Evolutionary conservation across 768 basidiomycete species (phyloP).

Genomic region (Tricholomella constricta): DNA sequence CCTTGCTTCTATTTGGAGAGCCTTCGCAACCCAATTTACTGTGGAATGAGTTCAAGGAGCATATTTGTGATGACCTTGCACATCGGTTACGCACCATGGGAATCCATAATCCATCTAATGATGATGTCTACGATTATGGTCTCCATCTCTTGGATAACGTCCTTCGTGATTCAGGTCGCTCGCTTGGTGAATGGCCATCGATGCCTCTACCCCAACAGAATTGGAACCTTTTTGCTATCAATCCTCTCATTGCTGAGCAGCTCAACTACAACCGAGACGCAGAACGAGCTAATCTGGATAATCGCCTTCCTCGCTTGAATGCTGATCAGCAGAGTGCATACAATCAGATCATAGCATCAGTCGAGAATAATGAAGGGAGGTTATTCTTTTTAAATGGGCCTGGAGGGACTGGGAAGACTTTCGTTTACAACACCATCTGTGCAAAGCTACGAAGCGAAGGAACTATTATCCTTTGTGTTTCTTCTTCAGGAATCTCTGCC

Average conservation of each 20-base stretch:
- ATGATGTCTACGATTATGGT: constrained; percentile 42
- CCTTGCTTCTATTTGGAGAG: constrained; percentile 32
- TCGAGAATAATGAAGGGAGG: constrained; percentile 16
- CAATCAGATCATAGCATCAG: constrained; percentile 29
- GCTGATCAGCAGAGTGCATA: constrained; percentile 31
- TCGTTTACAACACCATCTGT: constrained; percentile 39
- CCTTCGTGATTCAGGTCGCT: constrained; percentile 24
- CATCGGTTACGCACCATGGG: constrained; percentile 18
- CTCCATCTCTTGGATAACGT: constrained; percentile 31
- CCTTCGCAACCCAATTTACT: constrained; percentile 34
- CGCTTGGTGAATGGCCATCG: constrained; percentile 23
- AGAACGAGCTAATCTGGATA: constrained; percentile 7
- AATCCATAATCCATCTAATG: constrained; percentile 24
- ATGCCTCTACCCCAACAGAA: constrained; percentile 33
- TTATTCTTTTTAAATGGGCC: constrained; percentile 45
- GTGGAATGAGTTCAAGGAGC: constrained; percentile 35
- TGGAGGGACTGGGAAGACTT: constrained; percentile 50
- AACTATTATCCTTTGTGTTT: constrained; percentile 45
- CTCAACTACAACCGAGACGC: constrained; percentile 27
- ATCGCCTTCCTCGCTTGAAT: constrained; percentile 26
- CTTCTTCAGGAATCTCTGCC: constrained; percentile 51
- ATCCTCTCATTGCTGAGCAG: constrained; percentile 35
- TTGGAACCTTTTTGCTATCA: constrained; percentile 26
- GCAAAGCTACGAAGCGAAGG: constrained; percentile 23
- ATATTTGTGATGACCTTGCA: constrained; percentile 45